phyloP scores from a whole-genome alignment of 768 basidiomycete species.

The Hygrophoropsis aurantiaca region DNA sequence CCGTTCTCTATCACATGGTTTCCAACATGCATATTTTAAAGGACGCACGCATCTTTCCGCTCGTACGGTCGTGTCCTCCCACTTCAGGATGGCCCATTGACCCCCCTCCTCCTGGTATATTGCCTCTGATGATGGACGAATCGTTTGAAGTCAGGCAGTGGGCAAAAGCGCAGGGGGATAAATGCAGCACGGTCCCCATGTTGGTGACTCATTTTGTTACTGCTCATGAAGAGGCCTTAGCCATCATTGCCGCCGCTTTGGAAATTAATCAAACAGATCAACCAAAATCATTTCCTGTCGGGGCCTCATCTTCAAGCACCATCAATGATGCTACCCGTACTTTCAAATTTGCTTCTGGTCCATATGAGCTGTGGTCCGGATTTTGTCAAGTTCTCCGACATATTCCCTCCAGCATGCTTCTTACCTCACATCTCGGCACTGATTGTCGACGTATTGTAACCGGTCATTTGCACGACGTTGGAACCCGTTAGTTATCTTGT shows the following conservation, averaged over 20 bases:
- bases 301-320: constrained; percentile 6
- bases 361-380: constrained; percentile 52
- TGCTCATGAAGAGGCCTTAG: constrained; percentile 47
- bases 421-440: constrained; percentile 32
- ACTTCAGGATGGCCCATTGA: constrained; percentile 53
- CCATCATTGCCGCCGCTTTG: constrained; percentile 37
- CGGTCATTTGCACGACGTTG: constrained; percentile 59
- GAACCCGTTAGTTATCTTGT: constrained; percentile 51
- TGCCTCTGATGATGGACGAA: constrained; percentile 57
- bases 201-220: constrained; percentile 44
- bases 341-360: constrained; percentile 37
- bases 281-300: not conserved
- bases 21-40: constrained; percentile 60
- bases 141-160: constrained; percentile 53
- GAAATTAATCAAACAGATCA: constrained; percentile 9
- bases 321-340: constrained; percentile 2
- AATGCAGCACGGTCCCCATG: constrained; percentile 44
- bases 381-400: constrained; percentile 48
- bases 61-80: constrained; percentile 24
- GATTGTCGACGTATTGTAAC: constrained; percentile 56
- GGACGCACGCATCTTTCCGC: constrained; percentile 44
- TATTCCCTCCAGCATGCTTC: constrained; percentile 46
- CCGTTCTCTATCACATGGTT: constrained; percentile 59
- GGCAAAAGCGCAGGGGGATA: constrained; percentile 50
- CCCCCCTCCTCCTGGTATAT: constrained; percentile 57